phyloP scores from a whole-genome alignment of 1,284 basidiomycete species.

The Mycocalia duriaeana region DNA sequence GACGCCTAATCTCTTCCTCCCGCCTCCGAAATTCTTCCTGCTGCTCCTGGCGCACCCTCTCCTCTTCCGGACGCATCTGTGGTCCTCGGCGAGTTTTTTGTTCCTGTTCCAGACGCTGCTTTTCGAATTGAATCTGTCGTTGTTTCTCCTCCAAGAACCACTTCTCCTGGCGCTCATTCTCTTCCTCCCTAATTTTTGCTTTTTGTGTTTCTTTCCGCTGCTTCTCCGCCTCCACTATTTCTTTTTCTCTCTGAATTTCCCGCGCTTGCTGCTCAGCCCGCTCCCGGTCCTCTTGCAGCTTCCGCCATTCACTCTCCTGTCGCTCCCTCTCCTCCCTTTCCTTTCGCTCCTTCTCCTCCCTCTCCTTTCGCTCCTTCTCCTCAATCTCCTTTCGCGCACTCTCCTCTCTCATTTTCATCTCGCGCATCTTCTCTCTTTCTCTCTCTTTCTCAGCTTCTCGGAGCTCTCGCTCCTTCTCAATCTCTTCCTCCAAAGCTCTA shows the following conservation, averaged over 20 bases:
- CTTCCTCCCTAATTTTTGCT: too few species aligned
- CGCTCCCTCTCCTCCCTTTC: not conserved
- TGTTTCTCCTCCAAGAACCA: not conserved
- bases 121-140: not conserved
- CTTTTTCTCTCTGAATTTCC: not conserved
- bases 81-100: not conserved
- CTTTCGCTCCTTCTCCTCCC: not conserved
- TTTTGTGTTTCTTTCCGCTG: too few species aligned
- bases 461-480: too few species aligned
- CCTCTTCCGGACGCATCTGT: not conserved
- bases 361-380: not conserved
- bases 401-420: too few species aligned
- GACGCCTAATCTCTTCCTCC: constrained; percentile 42
- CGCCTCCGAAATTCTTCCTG: constrained; percentile 41
- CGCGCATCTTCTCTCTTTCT: too few species aligned
- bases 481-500: too few species aligned
- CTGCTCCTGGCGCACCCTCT: constrained; percentile 12
- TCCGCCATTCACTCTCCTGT: not conserved
- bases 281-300: too few species aligned
- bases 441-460: too few species aligned
- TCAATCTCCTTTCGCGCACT: not conserved
- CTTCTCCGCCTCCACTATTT: not conserved
- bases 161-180: too few species aligned
- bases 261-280: not conserved
- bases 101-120: constrained; percentile 2